Evolutionary conservation across 345 rosid genomes (phyloP).

Genomic region (Tarenaya hassleriana): DNA sequence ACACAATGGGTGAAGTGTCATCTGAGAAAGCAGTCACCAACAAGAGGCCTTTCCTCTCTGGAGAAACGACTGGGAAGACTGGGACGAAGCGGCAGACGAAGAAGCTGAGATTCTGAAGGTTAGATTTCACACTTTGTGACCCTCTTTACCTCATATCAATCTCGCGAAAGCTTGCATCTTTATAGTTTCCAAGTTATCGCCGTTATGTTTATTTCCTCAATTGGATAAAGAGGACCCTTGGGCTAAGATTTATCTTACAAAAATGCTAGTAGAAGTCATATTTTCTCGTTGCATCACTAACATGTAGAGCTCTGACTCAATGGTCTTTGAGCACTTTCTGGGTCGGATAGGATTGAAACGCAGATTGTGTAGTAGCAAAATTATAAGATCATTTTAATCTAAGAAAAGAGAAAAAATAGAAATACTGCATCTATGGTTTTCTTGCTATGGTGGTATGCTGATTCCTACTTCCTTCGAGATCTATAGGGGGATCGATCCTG

Average conservation of each 20-base stretch:
- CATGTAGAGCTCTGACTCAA: background rate
- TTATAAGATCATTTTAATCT: slow-evolving; percentile 14
- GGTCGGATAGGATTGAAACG: background rate
- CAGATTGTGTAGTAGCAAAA: background rate
- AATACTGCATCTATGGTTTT: slow-evolving; percentile 20
- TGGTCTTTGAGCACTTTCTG: slow-evolving; percentile 3
- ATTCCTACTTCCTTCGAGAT: slow-evolving; percentile 25
- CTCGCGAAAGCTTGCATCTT: too few relatives aligned
- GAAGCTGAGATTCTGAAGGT: background rate
- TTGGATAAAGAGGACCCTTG: too few relatives aligned
- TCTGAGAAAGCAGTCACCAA: too few relatives aligned
- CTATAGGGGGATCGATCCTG: slow-evolving; percentile 23
- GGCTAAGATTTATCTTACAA: too few relatives aligned
- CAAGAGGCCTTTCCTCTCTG: too few relatives aligned
- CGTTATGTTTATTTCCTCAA: background rate
- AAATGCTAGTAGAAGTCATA: too few relatives aligned
- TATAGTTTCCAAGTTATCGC: background rate
- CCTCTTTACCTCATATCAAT: too few relatives aligned
- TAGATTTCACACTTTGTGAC: slow-evolving; percentile 1
- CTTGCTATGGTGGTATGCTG: slow-evolving; percentile 19
- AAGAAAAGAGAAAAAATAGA: background rate
- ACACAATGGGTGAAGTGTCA: too few relatives aligned
- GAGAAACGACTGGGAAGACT: background rate
- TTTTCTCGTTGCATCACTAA: too few relatives aligned
- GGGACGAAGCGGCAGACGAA: background rate